Evolutionary conservation across 306 rosid species (phyloP).

Genomic region (Hippophae rhamnoides): DNA sequence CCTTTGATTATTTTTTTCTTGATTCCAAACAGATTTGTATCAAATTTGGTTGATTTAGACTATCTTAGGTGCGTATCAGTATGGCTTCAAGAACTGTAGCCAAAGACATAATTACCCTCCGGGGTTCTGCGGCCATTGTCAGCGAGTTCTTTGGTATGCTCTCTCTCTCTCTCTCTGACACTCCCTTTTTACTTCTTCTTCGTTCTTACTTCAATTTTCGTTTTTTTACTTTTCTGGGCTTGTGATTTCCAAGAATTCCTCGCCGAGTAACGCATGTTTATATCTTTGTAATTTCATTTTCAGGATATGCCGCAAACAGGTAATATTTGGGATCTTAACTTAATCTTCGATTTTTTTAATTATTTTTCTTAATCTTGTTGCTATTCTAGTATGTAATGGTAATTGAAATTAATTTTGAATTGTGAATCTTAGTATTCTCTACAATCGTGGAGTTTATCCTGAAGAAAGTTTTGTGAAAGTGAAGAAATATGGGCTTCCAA

Average conservation of each 20-base stretch:
- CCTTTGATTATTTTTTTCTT: background rate
- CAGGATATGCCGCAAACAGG: constrained; percentile 99
- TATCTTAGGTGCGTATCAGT: background rate
- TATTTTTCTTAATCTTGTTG: background rate
- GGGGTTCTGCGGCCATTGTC: constrained; percentile 91
- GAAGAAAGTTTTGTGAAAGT: constrained; percentile 88
- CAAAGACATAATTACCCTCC: constrained; percentile 90
- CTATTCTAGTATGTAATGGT: background rate
- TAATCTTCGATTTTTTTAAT: background rate
- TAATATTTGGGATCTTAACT: constrained; percentile 13
- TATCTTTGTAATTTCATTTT: constrained; percentile 11
- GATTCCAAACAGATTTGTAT: background rate
- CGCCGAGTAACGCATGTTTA: constrained; percentile 16
- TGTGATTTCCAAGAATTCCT: background rate
- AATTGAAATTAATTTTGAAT: constrained; percentile 2
- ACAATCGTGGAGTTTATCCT: constrained; percentile 88
- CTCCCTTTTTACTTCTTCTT: background rate
- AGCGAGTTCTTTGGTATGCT: constrained; percentile 90
- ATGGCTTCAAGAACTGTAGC: constrained; percentile 73
- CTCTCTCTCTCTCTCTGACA: background rate
- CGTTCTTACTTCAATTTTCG: background rate
- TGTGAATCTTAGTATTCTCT: constrained; percentile 49
- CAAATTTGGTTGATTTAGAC: background rate
- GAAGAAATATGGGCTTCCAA: constrained; percentile 92
- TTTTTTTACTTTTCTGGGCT: background rate